These are phyloP conservation scores for Metschnikowia arizonensis DNA, from an alignment of 805 yeast genomes.

Conservation along the genomic window DNA sequence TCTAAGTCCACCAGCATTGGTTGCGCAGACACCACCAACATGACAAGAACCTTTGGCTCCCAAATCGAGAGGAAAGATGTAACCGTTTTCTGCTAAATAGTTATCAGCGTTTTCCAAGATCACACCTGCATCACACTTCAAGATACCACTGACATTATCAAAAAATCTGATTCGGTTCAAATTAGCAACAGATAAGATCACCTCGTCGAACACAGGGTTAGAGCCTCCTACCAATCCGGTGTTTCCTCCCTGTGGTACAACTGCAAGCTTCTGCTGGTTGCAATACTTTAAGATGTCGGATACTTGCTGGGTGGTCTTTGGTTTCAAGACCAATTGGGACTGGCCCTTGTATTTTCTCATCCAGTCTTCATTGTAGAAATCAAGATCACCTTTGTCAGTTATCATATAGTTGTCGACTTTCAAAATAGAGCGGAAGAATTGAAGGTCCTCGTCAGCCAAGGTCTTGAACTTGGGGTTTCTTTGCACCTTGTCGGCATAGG, in stretches of 20 bases:
- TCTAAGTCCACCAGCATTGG: slow-evolving; percentile 94
- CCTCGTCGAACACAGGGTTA: slow-evolving; percentile 87
- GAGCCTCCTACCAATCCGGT: slow-evolving; percentile 96
- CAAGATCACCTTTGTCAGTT: slow-evolving; percentile 59
- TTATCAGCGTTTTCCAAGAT: slow-evolving; percentile 82
- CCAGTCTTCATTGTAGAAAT: slow-evolving; percentile 83
- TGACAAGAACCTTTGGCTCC: slow-evolving; percentile 98
- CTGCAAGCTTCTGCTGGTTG: slow-evolving; percentile 69
- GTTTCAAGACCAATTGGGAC: slow-evolving; percentile 74
- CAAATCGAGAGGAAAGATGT: slow-evolving; percentile 86
- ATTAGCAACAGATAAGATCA: slow-evolving; percentile 64
- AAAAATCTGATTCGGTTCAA: slow-evolving; percentile 78
- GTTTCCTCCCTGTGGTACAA: slow-evolving; percentile 97
- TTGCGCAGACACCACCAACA: slow-evolving; percentile 91
- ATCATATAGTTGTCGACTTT: slow-evolving; percentile 45
- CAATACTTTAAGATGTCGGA: slow-evolving; percentile 74
- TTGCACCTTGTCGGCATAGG: slow-evolving; percentile 55
- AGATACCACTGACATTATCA: slow-evolving; percentile 76
- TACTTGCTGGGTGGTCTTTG: slow-evolving; percentile 75
- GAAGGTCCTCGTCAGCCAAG: slow-evolving; percentile 54
- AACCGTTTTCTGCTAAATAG: slow-evolving; percentile 72
- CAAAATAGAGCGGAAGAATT: slow-evolving; percentile 56
- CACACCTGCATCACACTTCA: slow-evolving; percentile 88
- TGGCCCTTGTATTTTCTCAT: slow-evolving; percentile 93
- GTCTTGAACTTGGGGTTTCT: slow-evolving; percentile 49